phyloP scores from a whole-genome alignment of 2,329 filamentous ascomycete genomes.

The Didymosphaeria variabile region DNA sequence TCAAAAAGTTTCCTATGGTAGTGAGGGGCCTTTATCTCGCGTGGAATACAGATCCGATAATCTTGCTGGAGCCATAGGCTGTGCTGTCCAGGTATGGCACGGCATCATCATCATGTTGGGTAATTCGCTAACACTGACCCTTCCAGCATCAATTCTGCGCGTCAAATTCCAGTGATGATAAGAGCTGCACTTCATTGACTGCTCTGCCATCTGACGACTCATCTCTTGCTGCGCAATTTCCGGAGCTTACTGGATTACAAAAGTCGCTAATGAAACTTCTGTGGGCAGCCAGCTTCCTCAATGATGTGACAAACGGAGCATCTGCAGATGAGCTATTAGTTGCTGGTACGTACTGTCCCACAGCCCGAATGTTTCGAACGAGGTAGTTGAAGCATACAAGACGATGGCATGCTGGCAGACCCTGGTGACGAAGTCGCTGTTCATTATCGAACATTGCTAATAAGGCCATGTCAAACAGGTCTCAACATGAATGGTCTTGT shows the following conservation, averaged over 20 bases:
- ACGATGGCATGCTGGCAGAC: background rate
- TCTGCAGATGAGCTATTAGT: background rate
- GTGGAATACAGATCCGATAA: conserved; percentile 10
- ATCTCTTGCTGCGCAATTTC: background rate
- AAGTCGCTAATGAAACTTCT: background rate
- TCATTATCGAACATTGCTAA: background rate
- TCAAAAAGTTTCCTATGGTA: background rate
- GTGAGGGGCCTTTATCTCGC: background rate
- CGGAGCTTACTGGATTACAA: background rate
- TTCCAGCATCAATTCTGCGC: conserved; percentile 15
- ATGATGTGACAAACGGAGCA: background rate
- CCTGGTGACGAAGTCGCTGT: background rate
- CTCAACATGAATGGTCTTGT: conserved; percentile 2
- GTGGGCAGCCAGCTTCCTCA: background rate
- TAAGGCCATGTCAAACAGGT: background rate
- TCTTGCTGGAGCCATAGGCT: conserved; percentile 5
- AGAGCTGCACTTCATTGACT: conserved; percentile 2
- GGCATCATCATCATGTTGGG: background rate
- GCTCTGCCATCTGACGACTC: background rate
- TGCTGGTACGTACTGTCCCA: background rate
- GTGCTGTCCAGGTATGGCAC: conserved; percentile 11
- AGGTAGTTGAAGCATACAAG: background rate
- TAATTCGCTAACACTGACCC: background rate
- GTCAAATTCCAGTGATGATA: background rate
- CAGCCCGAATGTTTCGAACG: background rate